Evolutionary conservation across 148 eudicot genomes (phyloP), one percentile per base, ranked within the genome.

Genomic region (Vaccinium darrowii): DNA sequence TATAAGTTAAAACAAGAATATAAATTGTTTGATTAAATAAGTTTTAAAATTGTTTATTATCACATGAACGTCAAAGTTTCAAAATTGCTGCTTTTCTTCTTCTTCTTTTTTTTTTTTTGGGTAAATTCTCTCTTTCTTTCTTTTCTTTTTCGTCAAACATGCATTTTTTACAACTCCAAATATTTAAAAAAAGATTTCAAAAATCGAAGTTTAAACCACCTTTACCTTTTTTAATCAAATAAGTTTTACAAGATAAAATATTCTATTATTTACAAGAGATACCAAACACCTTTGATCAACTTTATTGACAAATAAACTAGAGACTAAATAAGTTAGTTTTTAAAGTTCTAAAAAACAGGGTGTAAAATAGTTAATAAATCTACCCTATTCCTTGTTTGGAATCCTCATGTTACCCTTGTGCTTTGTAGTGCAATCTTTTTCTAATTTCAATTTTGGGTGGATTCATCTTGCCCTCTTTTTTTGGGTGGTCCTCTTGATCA

Each of bases 401-500:
- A 60, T 78, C 33, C 27, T 15, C 81, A 21, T 25, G 47, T 54
- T 52, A 49, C 54, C 53, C 62, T 54, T 78, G 62, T 53, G 23
- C 23, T 54, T 79, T 79, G 47, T n/a, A 79, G 27, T 27, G 67
- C 47, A 54, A 56, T 14, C 65, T 27, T 8, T 79, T 16, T 9
- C 58, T 54, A 53, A 25, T 30, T 47, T 53, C 19, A 33, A 19
- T 57, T 57, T 56, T 56, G 18, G 39, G 39, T 3, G 39, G 39
- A 2, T 27, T 27, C 43, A 5, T 36, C 36, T 33, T 14, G 76
- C 78, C 33, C 16, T 76, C 4, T 13, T 14, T 21, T 21, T 16
- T 73, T 74, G 25, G 67, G 80, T 75, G 84, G 84, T 47, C 58
- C 84, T 82, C 23, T 16, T 53, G 36, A 77, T 86, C 78, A 60